A percentile compares a stretch with the other conserved stretches of the same genome.
phyloP scores from a whole-genome alignment of 1,139 yeast species.

The Trichomonascaceae sp. region DNA sequence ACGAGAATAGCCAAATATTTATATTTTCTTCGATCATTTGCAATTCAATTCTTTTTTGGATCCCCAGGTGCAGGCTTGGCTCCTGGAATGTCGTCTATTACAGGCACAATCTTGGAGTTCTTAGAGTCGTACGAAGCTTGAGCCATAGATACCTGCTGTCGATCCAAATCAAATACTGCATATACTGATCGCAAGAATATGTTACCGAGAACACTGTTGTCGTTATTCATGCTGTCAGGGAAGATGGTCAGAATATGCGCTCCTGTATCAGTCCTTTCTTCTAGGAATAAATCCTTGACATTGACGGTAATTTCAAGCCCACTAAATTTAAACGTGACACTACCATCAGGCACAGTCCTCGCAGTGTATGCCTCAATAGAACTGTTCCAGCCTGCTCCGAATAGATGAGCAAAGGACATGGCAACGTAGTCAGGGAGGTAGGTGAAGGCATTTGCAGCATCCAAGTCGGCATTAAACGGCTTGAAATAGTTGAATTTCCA shows the following conservation, averaged over 20 bases:
- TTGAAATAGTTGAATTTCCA: background rate
- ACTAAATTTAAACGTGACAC: constrained; percentile 15
- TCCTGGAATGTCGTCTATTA: constrained; percentile 16
- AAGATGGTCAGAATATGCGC: constrained; percentile 7
- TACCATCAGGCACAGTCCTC: constrained; percentile 16
- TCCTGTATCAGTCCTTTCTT: constrained; percentile 13
- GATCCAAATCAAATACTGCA: constrained; percentile 59
- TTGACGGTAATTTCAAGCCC: constrained; percentile 18
- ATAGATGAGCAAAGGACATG: constrained; percentile 5
- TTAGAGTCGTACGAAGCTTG: constrained; percentile 18
- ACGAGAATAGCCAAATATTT: too few relatives aligned
- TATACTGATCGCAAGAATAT: constrained; percentile 67
- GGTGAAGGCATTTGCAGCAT: constrained; percentile 62
- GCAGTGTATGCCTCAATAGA: constrained; percentile 17
- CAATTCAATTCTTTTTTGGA: too few relatives aligned
- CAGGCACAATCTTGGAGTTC: constrained; percentile 21
- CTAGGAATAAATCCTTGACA: constrained; percentile 22
- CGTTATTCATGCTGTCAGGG: background rate
- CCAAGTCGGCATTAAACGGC: constrained; percentile 42
- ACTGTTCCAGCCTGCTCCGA: constrained; percentile 11
- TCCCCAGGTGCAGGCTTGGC: background rate
- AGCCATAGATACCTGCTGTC: constrained; percentile 19
- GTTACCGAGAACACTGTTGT: constrained; percentile 54
- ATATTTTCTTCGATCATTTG: too few relatives aligned
- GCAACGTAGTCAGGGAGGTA: constrained; percentile 40